A percentile compares a stretch with the other conserved stretches of the same genome.
phyloP scores from a whole-genome alignment of 2,329 filamentous ascomycete genomes.

The Fusarium duplospermum region DNA sequence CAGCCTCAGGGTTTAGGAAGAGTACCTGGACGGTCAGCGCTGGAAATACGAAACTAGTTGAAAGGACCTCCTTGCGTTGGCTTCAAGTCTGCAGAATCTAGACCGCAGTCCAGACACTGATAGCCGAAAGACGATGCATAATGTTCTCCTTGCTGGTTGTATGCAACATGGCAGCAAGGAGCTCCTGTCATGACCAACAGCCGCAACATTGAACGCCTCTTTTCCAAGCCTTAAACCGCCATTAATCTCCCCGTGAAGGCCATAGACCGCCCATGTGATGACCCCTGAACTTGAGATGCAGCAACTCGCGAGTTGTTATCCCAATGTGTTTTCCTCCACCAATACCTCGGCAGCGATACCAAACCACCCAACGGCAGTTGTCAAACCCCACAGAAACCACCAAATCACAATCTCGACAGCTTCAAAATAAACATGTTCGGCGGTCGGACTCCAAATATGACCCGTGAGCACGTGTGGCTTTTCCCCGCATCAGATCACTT shows the following conservation, averaged over 20 bases:
- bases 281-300: neutral
- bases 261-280: neutral
- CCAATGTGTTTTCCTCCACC: neutral
- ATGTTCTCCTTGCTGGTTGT: neutral
- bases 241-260: neutral
- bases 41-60: no score
- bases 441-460: neutral
- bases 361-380: neutral
- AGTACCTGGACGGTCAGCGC: neutral
- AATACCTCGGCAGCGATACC: neutral
- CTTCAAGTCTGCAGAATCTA: neutral
- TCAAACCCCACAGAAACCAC: neutral
- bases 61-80: neutral
- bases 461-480: slow-evolving; percentile 22
- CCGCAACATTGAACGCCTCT: neutral
- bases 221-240: neutral
- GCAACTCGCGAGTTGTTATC: neutral
- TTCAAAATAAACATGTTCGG: neutral
- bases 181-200: neutral
- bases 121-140: neutral
- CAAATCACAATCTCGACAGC: neutral
- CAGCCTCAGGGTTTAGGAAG: neutral
- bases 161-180: neutral
- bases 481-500: slow-evolving; percentile 33
- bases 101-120: neutral